phyloP scores from a whole-genome alignment of 169 alveolate species.

The Amoebophrya sp. region DNA sequence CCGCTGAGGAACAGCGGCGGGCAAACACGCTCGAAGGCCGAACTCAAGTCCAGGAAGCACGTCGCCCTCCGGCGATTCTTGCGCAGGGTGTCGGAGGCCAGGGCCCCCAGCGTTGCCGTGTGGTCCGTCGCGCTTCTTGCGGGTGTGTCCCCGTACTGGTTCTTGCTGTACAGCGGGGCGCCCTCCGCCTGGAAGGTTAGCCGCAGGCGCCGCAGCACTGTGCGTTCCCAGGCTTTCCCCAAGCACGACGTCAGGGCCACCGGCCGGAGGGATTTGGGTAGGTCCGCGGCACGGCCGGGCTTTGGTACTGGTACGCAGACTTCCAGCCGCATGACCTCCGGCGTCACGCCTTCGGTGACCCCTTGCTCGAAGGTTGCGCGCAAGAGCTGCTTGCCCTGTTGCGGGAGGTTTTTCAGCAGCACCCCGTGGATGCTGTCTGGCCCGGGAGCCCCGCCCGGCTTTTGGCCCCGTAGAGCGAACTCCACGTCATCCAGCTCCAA shows the following conservation, averaged over 20 bases:
- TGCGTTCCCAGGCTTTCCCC: neutral
- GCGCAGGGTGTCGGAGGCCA: neutral
- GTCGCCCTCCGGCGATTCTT: neutral
- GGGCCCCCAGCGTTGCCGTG: neutral
- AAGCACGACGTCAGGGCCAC: neutral
- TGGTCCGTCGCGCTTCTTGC: neutral
- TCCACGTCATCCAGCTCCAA: neutral
- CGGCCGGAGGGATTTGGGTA: neutral
- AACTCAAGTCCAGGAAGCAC: neutral
- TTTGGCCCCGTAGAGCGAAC: neutral
- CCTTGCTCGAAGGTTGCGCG: neutral
- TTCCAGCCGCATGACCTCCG: neutral
- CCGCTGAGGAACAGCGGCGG: neutral
- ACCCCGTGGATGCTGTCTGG: neutral
- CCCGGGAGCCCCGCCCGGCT: neutral
- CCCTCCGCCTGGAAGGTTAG: neutral
- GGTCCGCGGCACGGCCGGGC: neutral
- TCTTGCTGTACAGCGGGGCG: neutral
- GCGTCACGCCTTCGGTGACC: neutral
- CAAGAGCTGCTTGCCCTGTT: neutral
- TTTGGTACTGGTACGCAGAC: neutral
- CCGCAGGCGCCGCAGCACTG: neutral
- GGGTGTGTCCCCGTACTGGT: neutral
- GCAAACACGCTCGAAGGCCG: neutral
- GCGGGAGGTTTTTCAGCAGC: neutral